Conservation (phyloP, 2,329 filamentous ascomycete species). For the Hypoxylon sp. region DNA sequence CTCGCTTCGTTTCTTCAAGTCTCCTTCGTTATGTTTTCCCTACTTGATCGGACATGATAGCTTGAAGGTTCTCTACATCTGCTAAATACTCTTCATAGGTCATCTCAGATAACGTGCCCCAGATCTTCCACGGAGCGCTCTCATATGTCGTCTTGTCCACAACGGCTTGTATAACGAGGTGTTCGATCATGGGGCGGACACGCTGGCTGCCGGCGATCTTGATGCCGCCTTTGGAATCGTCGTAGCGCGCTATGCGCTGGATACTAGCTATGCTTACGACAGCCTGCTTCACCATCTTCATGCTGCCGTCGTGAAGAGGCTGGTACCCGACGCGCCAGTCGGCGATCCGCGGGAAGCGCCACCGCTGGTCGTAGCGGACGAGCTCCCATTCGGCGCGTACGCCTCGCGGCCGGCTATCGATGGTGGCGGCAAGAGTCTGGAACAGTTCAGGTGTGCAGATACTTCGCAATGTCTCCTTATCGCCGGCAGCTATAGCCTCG, state of each 20-base stretch:
- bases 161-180: slow-evolving; percentile 72
- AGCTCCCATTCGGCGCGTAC: slow-evolving; percentile 69
- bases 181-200: slow-evolving; percentile 72
- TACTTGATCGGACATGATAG: slow-evolving; percentile 33
- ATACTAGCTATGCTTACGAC: slow-evolving; percentile 72
- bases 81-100: slow-evolving; percentile 61
- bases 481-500: slow-evolving; percentile 71
- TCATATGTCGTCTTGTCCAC: slow-evolving; percentile 64
- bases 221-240: slow-evolving; percentile 55
- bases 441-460: slow-evolving; percentile 70
- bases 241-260: slow-evolving; percentile 67
- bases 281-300: slow-evolving; percentile 66
- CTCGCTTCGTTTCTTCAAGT: neutral
- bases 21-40: slow-evolving; percentile 1
- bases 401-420: slow-evolving; percentile 65
- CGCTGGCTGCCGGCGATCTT: slow-evolving; percentile 64
- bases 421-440: slow-evolving; percentile 65
- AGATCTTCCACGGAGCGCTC: slow-evolving; percentile 72
- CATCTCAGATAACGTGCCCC: slow-evolving; percentile 73
- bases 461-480: slow-evolving; percentile 64
- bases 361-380: slow-evolving; percentile 62
- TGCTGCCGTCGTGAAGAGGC: slow-evolving; percentile 59
- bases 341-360: slow-evolving; percentile 65
- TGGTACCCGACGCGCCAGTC: slow-evolving; percentile 68
- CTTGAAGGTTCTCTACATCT: slow-evolving; percentile 38